Evolutionary conservation across 2,329 filamentous ascomycete species (phyloP).

Genomic region (Aspergillus caelatus): DNA sequence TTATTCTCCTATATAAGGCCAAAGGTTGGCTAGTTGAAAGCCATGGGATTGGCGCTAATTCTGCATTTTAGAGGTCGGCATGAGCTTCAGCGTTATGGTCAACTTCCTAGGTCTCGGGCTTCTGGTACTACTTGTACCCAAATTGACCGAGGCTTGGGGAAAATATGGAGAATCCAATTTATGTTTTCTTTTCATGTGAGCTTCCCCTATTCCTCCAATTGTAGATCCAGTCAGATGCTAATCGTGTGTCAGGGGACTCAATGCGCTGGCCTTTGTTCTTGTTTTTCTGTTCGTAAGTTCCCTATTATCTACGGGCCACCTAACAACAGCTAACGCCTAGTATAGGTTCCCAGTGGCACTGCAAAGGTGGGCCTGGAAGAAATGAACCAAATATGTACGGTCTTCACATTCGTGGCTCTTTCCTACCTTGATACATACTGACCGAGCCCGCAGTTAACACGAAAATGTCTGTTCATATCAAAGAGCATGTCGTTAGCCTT

Average conservation of each 20-base stretch:
- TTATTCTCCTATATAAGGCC: not conserved
- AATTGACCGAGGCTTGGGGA: slow-evolving; percentile 9
- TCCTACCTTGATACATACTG: not conserved
- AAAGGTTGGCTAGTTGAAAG: not conserved
- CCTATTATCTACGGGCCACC: not conserved
- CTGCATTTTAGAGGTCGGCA: slow-evolving; percentile 23
- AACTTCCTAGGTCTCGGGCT: slow-evolving; percentile 26
- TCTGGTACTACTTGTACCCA: slow-evolving; percentile 24
- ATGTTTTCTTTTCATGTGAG: slow-evolving; percentile 19
- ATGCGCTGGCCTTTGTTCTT: slow-evolving; percentile 13
- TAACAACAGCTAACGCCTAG: not conserved
- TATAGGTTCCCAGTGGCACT: slow-evolving; percentile 16
- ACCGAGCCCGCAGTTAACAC: not conserved
- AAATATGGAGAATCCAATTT: slow-evolving; percentile 10
- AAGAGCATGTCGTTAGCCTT: not conserved
- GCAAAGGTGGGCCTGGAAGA: slow-evolving; percentile 11
- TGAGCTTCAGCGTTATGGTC: slow-evolving; percentile 30
- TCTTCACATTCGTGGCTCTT: too few relatives aligned
- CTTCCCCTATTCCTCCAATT: not conserved
- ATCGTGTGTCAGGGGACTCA: slow-evolving; percentile 9
- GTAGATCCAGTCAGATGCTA: not conserved
- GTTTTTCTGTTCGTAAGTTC: slow-evolving; percentile 11
- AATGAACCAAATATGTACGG: slow-evolving; percentile 20
- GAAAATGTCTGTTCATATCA: not conserved
- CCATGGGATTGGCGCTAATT: not conserved